Evolutionary conservation across 805 yeast genomes (phyloP).

Genomic region (Ogataea nitratoaversa): DNA sequence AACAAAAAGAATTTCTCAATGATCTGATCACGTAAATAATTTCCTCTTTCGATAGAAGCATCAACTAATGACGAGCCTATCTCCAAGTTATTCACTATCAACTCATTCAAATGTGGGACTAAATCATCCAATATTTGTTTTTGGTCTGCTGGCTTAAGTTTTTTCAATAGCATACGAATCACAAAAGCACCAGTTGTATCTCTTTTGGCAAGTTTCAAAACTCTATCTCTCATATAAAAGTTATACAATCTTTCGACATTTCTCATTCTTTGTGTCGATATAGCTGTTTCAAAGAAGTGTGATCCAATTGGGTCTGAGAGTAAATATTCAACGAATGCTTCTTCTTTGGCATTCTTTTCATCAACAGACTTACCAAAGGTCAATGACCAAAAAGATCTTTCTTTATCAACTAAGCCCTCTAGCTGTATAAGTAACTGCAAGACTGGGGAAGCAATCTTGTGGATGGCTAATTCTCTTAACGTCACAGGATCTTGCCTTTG

Average conservation of each 20-base stretch:
- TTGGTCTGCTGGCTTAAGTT: constrained; percentile 59
- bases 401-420: constrained; percentile 77
- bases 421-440: constrained; percentile 71
- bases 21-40: constrained; percentile 58
- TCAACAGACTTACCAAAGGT: constrained; percentile 50
- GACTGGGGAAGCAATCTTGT: constrained; percentile 84
- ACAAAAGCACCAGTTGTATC: constrained; percentile 83
- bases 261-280: constrained; percentile 61
- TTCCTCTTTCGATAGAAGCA: constrained; percentile 53
- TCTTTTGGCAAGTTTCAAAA: constrained; percentile 70
- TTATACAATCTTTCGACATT: constrained; percentile 67
- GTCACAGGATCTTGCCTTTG: constrained; percentile 37
- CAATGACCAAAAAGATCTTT: constrained; percentile 64
- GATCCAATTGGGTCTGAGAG: constrained; percentile 89
- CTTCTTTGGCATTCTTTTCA: constrained; percentile 57
- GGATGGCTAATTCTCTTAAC: constrained; percentile 69
- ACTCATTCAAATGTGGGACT: constrained; percentile 59
- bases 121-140: constrained; percentile 58
- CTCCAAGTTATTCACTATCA: constrained; percentile 66
- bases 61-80: constrained; percentile 64
- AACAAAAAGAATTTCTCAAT: constrained; percentile 45
- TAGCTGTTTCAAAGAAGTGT: constrained; percentile 75
- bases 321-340: constrained; percentile 77
- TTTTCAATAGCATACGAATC: constrained; percentile 63
- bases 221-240: constrained; percentile 68